Percentiles rank a stretch among this genome's conserved stretches.
Evolutionary conservation across 257 asterid species (phyloP).

Genomic region (Handroanthus guayacan): DNA sequence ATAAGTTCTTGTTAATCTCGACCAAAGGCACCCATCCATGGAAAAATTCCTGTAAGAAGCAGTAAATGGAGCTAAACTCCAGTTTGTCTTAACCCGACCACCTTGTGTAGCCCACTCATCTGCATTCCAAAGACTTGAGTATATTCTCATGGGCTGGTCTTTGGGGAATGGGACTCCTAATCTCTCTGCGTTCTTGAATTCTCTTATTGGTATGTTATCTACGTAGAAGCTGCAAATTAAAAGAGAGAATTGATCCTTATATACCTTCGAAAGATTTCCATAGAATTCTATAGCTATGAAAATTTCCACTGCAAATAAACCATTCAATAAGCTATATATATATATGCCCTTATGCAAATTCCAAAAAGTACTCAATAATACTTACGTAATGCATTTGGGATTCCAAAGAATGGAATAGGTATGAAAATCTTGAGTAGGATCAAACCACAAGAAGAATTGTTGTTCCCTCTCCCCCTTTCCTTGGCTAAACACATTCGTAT

Average conservation of each 20-base stretch:
- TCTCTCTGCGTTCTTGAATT: slow-evolving; percentile 65
- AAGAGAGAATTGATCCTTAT: no score
- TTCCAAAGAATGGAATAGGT: slow-evolving; percentile 88
- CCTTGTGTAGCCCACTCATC: slow-evolving; percentile 87
- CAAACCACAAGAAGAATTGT: slow-evolving; percentile 90
- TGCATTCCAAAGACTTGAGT: slow-evolving; percentile 82
- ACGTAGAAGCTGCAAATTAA: slow-evolving; percentile 59
- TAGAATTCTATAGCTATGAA: no score
- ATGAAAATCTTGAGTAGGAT: slow-evolving; percentile 83
- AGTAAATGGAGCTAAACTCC: slow-evolving; percentile 76
- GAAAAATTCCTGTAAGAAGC: slow-evolving; percentile 70
- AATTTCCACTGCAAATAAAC: no score
- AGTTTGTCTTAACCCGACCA: slow-evolving; percentile 73
- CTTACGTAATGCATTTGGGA: slow-evolving; percentile 73
- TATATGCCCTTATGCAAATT: no score
- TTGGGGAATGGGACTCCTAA: slow-evolving; percentile 62
- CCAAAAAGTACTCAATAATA: neutral
- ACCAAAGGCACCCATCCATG: slow-evolving; percentile 67
- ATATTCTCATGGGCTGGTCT: slow-evolving; percentile 76
- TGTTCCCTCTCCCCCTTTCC: slow-evolving; percentile 84
- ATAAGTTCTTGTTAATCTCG: slow-evolving; percentile 44
- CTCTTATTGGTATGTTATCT: slow-evolving; percentile 73
- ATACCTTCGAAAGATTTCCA: neutral
- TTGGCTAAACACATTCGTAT: slow-evolving; percentile 76
- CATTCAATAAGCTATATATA: no score